A percentile compares a stretch with the other conserved stretches of the same genome.
These are phyloP conservation scores for Phytophthora rubi DNA, from an alignment of 352 stramenopile species.

Conservation along the genomic window DNA sequence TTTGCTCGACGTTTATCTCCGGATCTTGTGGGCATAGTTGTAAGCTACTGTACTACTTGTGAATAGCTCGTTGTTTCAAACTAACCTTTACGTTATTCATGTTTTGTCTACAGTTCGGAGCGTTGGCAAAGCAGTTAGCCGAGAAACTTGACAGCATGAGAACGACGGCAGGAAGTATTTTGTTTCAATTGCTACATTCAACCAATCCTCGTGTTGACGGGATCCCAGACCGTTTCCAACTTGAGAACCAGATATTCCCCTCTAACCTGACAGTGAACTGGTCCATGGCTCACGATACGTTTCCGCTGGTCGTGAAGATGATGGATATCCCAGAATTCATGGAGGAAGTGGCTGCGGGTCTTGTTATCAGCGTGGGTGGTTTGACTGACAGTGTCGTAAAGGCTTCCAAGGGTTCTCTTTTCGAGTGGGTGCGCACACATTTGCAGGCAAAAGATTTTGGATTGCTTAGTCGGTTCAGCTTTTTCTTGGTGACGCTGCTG, in stretches of 20 bases:
- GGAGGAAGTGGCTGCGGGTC: constrained; percentile 83
- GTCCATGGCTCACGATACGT: constrained; percentile 89
- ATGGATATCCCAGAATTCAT: constrained; percentile 91
- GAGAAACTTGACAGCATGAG: constrained; percentile 97
- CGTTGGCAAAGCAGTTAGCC: constrained; percentile 94
- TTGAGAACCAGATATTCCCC: constrained; percentile 75
- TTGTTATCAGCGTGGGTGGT: constrained; percentile 95
- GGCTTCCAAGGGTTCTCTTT: constrained; percentile 67
- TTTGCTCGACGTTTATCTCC: constrained; percentile 53
- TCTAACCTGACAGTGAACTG: constrained; percentile 69
- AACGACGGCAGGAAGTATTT: constrained; percentile 83
- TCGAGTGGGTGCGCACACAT: constrained; percentile 66
- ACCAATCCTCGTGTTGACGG: constrained; percentile 66
- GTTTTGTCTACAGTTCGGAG: constrained; percentile 55
- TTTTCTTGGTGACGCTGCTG: constrained; percentile 72
- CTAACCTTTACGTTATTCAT: constrained; percentile 26
- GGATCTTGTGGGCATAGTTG: constrained; percentile 50
- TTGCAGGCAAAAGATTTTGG: constrained; percentile 66
- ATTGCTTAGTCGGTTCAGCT: constrained; percentile 68
- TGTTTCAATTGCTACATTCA: constrained; percentile 88
- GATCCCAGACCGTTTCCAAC: constrained; percentile 76
- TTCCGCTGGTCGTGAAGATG: constrained; percentile 88
- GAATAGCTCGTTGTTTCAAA: not conserved
- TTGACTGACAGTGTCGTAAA: constrained; percentile 95
- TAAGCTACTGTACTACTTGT: constrained; percentile 23